A percentile compares a stretch with the other conserved stretches of the same genome.
Conservation (phyloP, 306 rosid species). For the Cajanus cajan region DNA sequence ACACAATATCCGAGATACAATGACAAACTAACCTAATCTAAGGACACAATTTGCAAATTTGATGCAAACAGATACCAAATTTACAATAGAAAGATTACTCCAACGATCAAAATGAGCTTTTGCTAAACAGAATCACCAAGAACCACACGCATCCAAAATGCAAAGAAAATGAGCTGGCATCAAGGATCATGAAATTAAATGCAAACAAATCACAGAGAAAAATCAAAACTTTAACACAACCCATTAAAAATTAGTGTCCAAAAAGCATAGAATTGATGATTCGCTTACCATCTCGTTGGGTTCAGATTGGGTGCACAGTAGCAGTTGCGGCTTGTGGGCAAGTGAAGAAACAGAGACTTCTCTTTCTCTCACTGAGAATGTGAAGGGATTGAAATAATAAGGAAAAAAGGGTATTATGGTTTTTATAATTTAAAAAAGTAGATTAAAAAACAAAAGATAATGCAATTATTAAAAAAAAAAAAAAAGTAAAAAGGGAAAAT, state of each 20-base stretch:
- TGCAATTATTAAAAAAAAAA: not conserved
- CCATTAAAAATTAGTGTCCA: not conserved
- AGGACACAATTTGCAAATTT: slow-evolving; percentile 14
- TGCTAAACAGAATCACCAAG: slow-evolving; percentile 11
- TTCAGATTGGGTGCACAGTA: slow-evolving; percentile 29
- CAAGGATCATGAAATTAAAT: slow-evolving; percentile 5
- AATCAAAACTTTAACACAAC: not conserved
- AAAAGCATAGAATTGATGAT: not conserved
- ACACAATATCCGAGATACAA: slow-evolving; percentile 11
- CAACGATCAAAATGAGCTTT: not conserved
- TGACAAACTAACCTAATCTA: slow-evolving; percentile 21
- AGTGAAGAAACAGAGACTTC: slow-evolving; percentile 30
- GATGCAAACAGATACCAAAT: not conserved
- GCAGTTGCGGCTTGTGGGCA: slow-evolving; percentile 38
- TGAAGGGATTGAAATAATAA: slow-evolving; percentile 14
- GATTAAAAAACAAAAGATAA: not conserved
- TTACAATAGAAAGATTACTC: slow-evolving; percentile 1
- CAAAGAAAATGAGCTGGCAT: not conserved
- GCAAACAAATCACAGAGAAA: slow-evolving; percentile 19
- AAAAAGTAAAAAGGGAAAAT: not conserved
- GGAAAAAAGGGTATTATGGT: not conserved
- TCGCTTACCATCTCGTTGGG: slow-evolving; percentile 51
- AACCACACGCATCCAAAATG: slow-evolving; percentile 13
- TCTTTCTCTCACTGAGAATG: not conserved
- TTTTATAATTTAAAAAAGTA: not conserved